Evolutionary conservation across 176 grass and related monocot species (phyloP).

Genomic region (Metroxylon sagu): DNA sequence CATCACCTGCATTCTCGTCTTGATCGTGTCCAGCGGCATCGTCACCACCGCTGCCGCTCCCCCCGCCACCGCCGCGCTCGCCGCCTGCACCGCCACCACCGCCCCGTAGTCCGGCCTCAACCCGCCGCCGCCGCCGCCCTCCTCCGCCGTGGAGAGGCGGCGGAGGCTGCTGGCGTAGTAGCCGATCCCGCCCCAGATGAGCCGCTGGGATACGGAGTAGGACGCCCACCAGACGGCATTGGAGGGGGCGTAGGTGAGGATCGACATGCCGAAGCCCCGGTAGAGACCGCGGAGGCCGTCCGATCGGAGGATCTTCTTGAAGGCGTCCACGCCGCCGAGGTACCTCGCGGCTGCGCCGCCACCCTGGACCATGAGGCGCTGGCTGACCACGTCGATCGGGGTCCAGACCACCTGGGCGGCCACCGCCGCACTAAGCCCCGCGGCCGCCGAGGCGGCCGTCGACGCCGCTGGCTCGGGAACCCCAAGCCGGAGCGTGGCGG

Average conservation of each 20-base stretch:
- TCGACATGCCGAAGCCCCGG: slow-evolving; percentile 88
- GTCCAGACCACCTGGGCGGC: slow-evolving; percentile 98
- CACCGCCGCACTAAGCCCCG: slow-evolving; percentile 60
- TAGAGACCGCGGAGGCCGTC: slow-evolving; percentile 78
- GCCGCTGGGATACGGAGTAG: slow-evolving; percentile 70
- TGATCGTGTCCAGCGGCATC: slow-evolving; percentile 94
- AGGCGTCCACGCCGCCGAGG: slow-evolving; percentile 55
- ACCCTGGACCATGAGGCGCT: slow-evolving; percentile 89
- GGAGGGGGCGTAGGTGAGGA: slow-evolving; percentile 91
- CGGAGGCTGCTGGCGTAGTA: slow-evolving; percentile 12
- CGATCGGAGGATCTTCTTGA: slow-evolving; percentile 56
- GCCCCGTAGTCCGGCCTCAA: slow-evolving; percentile 20
- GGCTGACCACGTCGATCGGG: slow-evolving; percentile 79
- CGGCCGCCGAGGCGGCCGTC: slow-evolving; percentile 55
- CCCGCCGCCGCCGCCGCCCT: slow-evolving; percentile 4
- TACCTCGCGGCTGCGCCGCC: slow-evolving; percentile 26
- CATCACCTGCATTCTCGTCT: slow-evolving; percentile 92
- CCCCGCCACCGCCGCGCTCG: slow-evolving; percentile 61
- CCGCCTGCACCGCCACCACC: slow-evolving; percentile 71
- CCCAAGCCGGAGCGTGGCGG: slow-evolving; percentile 56
- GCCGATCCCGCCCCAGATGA: slow-evolving; percentile 53
- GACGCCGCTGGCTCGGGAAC: slow-evolving; percentile 59
- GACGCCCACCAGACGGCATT: slow-evolving; percentile 95
- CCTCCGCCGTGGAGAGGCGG: no score
- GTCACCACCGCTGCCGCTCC: slow-evolving; percentile 69